These are phyloP conservation scores for Naganishia sp. DNA, from an alignment of 1,284 basidiomycete species.

Conservation along the genomic window DNA sequence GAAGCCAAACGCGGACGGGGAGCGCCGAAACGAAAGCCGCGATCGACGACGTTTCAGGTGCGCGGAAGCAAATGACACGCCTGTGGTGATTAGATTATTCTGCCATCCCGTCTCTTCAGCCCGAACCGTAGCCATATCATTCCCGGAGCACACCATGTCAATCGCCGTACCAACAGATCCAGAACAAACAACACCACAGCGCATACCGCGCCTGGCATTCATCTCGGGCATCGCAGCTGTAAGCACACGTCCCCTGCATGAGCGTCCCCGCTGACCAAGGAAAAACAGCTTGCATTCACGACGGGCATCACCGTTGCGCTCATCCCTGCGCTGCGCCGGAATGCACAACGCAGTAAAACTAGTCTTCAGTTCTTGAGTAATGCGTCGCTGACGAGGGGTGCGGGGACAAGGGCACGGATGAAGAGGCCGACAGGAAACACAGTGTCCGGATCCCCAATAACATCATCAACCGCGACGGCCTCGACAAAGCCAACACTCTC, in stretches of 20 bases:
- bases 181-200: neutral
- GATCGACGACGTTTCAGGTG: neutral
- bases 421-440: neutral
- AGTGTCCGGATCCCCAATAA: neutral
- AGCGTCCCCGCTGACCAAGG: slow-evolving; percentile 18
- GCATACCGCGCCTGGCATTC: slow-evolving; percentile 16
- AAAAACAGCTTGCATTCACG: slow-evolving; percentile 40
- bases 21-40: neutral
- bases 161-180: neutral
- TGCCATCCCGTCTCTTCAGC: neutral
- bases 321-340: slow-evolving; percentile 40
- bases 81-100: neutral
- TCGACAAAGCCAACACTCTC: neutral
- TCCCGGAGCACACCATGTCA: neutral
- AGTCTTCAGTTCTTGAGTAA: slow-evolving; percentile 42
- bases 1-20: neutral
- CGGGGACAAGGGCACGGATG: slow-evolving; percentile 1
- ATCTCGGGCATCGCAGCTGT: slow-evolving; percentile 19
- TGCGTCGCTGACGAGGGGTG: slow-evolving; percentile 38
- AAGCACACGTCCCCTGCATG: slow-evolving; percentile 2
- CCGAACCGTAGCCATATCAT: neutral
- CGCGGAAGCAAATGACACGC: neutral
- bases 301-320: slow-evolving; percentile 37
- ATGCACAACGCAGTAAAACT: slow-evolving; percentile 42
- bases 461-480: neutral